Base-by-base conservation (phyloP, 352 stramenopile genomes). In the Pythium oligandrum region DNA sequence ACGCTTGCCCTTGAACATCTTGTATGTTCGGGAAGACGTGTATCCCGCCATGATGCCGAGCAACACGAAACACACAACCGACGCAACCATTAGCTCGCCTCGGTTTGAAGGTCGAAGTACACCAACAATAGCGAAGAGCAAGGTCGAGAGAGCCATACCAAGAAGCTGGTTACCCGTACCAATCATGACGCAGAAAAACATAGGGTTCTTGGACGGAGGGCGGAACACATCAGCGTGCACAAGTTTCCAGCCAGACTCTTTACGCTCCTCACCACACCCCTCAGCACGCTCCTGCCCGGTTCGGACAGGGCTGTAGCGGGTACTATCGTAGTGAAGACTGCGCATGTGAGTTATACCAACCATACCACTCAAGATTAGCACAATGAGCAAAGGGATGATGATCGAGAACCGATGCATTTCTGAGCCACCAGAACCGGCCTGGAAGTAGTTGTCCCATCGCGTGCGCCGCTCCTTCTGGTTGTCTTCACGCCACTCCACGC, bases 341-440 rank as follows among this genome's bases (percentile, higher is more conserved):
- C 97, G 91, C 55, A 99, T 89, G 55, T 99, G 77, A 70, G 99
- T 99, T 79, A 99, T 97, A 42, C 94, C 96, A 53, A 99, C 97
- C 93, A 99, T 99, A 30, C 93, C 95, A 34, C 93, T 98, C 31
- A 99, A 70, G 73, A 99, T 99, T 10, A 99, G 78, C 40, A 99
- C 97, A 64, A 99, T 99, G 63, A 99, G 90, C 38, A 99, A 90
- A 26, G 93, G 97, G 59, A 99, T 99, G 64, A 99, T 96, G 66
- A 99, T 98, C 40, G 88, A 98, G 76, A 99, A 99, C 97, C 97
- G 99, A 78, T 99, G 97, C 53, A 99, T 96, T 64, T 99, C 92
- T 51, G 96, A 88, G 26, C 92, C 92, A 31, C 90, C 84, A 35
- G 76, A 88, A 31, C 88, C 81, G 31, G 78, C 84, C 57, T 95